Conservation (phyloP, 2,329 filamentous ascomycete genomes). For the Rhytidhysteron rufulum region DNA sequence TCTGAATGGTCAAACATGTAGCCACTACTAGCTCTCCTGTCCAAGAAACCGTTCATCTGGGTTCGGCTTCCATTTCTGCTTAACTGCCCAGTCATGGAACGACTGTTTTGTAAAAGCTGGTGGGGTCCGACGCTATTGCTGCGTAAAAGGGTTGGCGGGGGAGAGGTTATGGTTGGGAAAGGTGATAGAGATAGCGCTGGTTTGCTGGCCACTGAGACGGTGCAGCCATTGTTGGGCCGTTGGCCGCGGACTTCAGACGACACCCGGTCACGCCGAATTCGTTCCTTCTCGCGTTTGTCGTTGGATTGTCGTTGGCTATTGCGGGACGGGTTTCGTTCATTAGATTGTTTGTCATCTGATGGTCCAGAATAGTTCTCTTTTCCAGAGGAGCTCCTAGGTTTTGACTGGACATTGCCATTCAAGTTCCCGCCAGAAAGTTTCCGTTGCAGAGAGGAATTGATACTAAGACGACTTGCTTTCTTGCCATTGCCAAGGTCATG, state of each 20-base stretch:
- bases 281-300: constrained; percentile 12
- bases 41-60: background rate
- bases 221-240: constrained; percentile 9
- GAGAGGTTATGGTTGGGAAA: constrained; percentile 3
- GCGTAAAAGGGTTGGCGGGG: background rate
- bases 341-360: background rate
- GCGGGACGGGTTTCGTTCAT: background rate
- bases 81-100: constrained; percentile 5
- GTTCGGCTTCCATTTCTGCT: background rate
- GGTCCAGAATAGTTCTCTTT: background rate
- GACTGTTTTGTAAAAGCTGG: constrained; percentile 12
- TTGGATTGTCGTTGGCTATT: background rate
- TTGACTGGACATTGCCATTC: background rate
- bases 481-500: background rate
- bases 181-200: constrained; percentile 10
- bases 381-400: background rate
- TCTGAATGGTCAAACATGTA: background rate
- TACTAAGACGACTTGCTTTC: background rate
- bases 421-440: background rate
- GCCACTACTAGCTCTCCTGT: background rate
- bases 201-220: constrained; percentile 8
- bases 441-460: background rate
- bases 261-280: constrained; percentile 14
- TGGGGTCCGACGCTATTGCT: constrained; percentile 13
- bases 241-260: constrained; percentile 9